A percentile compares a stretch with the other conserved stretches of the same genome.
phyloP scores from a whole-genome alignment of 441 rosid genomes.

The Mallotus japonicus region DNA sequence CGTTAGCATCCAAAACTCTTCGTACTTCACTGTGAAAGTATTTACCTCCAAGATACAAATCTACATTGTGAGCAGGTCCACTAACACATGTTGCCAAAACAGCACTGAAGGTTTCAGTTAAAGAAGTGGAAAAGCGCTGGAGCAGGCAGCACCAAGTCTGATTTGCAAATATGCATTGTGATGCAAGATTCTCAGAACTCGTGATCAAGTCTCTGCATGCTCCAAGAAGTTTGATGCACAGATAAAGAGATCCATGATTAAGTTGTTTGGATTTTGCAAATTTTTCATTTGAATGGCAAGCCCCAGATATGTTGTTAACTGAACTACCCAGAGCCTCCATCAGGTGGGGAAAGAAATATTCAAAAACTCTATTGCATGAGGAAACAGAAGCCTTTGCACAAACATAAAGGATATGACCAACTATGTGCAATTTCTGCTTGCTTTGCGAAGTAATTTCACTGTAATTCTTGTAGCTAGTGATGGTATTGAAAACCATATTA shows the following conservation, averaged over 20 bases:
- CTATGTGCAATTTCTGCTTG: constrained; percentile 56
- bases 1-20: not conserved
- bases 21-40: constrained; percentile 19
- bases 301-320: constrained; percentile 31
- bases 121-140: constrained; percentile 43
- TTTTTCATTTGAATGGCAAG: constrained; percentile 30
- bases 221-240: constrained; percentile 63
- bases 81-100: constrained; percentile 31
- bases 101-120: constrained; percentile 49
- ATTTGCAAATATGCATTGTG: constrained; percentile 29
- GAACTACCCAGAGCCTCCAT: constrained; percentile 54
- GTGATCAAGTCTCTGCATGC: constrained; percentile 61
- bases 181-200: constrained; percentile 29
- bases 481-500: constrained; percentile 45
- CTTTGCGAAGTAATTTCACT: constrained; percentile 46
- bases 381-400: constrained; percentile 59
- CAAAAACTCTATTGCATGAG: constrained; percentile 61
- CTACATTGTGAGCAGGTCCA: constrained; percentile 35
- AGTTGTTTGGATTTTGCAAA: constrained; percentile 33
- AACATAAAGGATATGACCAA: constrained; percentile 62
- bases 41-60: constrained; percentile 69
- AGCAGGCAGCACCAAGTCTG: constrained; percentile 53
- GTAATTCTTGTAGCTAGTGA: constrained; percentile 44
- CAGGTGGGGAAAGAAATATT: constrained; percentile 53
- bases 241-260: constrained; percentile 65